A percentile compares a stretch with the other conserved stretches of the same genome.
These are phyloP conservation scores for Diaporthe citrichinensis DNA, from an alignment of 2,329 filamentous ascomycete species.

Conservation along the genomic window DNA sequence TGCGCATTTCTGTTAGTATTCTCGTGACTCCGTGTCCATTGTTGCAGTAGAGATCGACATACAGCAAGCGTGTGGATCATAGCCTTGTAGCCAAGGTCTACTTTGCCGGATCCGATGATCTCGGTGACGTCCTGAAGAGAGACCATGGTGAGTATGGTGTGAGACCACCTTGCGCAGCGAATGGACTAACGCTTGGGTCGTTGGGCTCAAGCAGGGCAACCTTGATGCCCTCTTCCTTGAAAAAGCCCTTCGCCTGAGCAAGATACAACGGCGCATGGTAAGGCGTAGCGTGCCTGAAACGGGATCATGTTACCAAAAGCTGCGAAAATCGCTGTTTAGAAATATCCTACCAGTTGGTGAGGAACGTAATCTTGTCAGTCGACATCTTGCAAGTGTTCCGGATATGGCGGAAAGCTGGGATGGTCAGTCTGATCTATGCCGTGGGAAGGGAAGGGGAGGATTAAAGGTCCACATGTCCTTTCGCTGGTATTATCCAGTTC, in stretches of 20 bases:
- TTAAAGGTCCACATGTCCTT: slow-evolving; percentile 84
- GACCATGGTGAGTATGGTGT: slow-evolving; percentile 3
- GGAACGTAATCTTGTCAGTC: slow-evolving; percentile 87
- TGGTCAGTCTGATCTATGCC: slow-evolving; percentile 60
- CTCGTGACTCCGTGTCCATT: not conserved
- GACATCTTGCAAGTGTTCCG: slow-evolving; percentile 70
- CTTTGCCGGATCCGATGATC: slow-evolving; percentile 82
- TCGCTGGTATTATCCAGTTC: slow-evolving; percentile 74
- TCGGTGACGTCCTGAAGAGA: slow-evolving; percentile 78
- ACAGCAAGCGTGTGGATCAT: slow-evolving; percentile 87
- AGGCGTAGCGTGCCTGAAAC: slow-evolving; percentile 80
- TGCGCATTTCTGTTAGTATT: not conserved
- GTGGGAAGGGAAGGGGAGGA: slow-evolving; percentile 48
- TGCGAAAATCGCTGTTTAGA: slow-evolving; percentile 8
- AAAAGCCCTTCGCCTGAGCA: slow-evolving; percentile 82
- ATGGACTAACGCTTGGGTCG: slow-evolving; percentile 74
- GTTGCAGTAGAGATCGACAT: slow-evolving; percentile 45
- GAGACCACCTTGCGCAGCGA: not conserved
- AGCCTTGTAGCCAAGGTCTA: slow-evolving; percentile 85
- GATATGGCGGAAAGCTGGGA: slow-evolving; percentile 59
- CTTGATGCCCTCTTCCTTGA: slow-evolving; percentile 81
- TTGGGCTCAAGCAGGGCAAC: slow-evolving; percentile 84
- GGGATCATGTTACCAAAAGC: not conserved
- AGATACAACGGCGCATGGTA: slow-evolving; percentile 86
- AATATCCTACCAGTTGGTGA: slow-evolving; percentile 80